Percentiles rank a stretch among this genome's conserved stretches.
phyloP scores from a whole-genome alignment of 441 rosid species.

The Eugenia klotzschiana region DNA sequence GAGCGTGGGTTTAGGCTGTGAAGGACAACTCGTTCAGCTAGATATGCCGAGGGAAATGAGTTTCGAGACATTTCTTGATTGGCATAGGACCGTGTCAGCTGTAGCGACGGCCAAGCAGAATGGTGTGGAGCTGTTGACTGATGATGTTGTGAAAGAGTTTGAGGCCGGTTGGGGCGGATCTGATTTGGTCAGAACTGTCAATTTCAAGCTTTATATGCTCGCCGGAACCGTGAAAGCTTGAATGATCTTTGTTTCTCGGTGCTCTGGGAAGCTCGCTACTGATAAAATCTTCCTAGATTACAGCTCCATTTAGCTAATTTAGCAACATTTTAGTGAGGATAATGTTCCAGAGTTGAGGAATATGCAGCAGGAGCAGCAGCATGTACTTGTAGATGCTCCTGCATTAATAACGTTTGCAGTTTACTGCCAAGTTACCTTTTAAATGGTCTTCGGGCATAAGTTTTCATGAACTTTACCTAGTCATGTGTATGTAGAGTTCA shows the following conservation, averaged over 20 bases:
- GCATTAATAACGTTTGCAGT: neutral
- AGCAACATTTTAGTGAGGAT: neutral
- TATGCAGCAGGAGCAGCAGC: neutral
- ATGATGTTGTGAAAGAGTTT: constrained; percentile 26
- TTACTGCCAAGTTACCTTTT: neutral
- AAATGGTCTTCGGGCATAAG: neutral
- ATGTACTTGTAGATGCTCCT: neutral
- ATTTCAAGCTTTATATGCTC: constrained; percentile 43
- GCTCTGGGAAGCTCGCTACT: neutral
- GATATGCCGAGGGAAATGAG: constrained; percentile 34
- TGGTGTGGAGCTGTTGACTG: constrained; percentile 48
- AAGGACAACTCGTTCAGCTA: constrained; percentile 33
- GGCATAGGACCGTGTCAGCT: constrained; percentile 36
- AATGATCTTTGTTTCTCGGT: neutral
- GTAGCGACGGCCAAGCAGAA: constrained; percentile 29
- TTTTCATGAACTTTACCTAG: neutral
- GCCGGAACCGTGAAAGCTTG: constrained; percentile 24
- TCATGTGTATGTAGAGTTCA: neutral
- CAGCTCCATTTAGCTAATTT: neutral
- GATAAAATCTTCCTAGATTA: neutral
- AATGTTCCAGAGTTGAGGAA: neutral
- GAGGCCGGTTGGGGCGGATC: constrained; percentile 59
- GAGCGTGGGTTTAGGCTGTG: constrained; percentile 37
- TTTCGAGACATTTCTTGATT: constrained; percentile 25
- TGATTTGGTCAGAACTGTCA: constrained; percentile 21